Base-by-base conservation (phyloP, 805 yeast species). In the Barnettozyma botsteinii region DNA sequence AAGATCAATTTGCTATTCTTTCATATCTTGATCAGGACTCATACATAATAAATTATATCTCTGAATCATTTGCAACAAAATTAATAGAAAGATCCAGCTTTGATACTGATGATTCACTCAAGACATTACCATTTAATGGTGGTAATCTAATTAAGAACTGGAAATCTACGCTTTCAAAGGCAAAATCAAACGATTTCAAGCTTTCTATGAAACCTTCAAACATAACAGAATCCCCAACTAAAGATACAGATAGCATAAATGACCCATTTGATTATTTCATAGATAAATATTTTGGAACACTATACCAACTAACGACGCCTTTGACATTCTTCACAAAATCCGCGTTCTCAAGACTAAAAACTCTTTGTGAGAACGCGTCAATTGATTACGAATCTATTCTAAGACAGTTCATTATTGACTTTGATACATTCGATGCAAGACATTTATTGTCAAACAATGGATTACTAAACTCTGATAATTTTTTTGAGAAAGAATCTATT, bases 11-110 rank as follows among this genome's bases (percentile, higher is more conserved):
- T 23, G 57, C 45, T 1, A 28, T 48, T 9, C n/a, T 48, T 3
- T 32, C 50, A 7, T 40, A 37, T n/a, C 11, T 48, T 2, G 26
- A 26, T 17, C 31, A 33, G 3, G 31, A 40, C 13, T 15, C 20
- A 5, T 44, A 35, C 35, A 59, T 80, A 25, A 61, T 79, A 34
- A 80, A 80, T 60, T 63, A 78, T 43, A 28, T 75, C 13, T 61
- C 80, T 6, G 42, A 42, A 17, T 29, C 46, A 17, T 38, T 22
- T 33, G 40, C 38, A 43, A 79, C 81, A n/a, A 77, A 73, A 47
- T 25, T 39, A 12, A 4, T 15, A 13, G 18, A 10, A 4, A 27
- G 4, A n/a, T n/a, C 13, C 4, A 15, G 20, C n/a, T 9, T 17
- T 4, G 26, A 7, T 11, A 7, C 22, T 5, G 22, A 27, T 5